Evolutionary conservation across 2,329 filamentous ascomycete species (phyloP).

Genomic region (Cytospora mali): DNA sequence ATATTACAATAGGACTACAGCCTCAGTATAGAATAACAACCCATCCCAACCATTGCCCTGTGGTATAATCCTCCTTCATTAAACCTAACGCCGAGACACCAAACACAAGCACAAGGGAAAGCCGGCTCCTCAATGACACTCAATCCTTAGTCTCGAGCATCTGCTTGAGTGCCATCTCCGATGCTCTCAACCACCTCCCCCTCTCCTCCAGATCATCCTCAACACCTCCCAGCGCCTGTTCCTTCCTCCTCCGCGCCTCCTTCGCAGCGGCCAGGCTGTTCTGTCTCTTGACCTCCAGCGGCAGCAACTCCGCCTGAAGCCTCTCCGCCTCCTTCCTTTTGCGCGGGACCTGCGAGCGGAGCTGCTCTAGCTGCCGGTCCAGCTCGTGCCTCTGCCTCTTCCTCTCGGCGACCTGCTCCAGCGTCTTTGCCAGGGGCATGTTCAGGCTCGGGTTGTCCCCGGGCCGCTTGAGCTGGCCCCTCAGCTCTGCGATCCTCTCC

Average conservation of each 20-base stretch:
- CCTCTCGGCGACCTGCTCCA: constrained; percentile 53
- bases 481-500: constrained; percentile 49
- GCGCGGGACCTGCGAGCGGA: constrained; percentile 63
- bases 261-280: constrained; percentile 68
- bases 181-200: constrained; percentile 73
- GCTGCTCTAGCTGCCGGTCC: constrained; percentile 64
- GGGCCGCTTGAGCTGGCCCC: constrained; percentile 42
- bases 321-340: constrained; percentile 70
- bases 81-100: constrained; percentile 12
- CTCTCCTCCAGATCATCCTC: constrained; percentile 75
- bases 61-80: neutral
- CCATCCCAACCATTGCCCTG: neutral
- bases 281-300: constrained; percentile 67
- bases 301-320: constrained; percentile 67
- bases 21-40: neutral
- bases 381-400: constrained; percentile 57
- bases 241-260: constrained; percentile 70
- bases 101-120: neutral
- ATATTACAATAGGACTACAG: neutral
- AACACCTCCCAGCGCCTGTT: constrained; percentile 65
- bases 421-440: constrained; percentile 60
- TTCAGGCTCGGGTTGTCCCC: constrained; percentile 49
- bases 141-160: constrained; percentile 60
- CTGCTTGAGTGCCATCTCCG: constrained; percentile 64
- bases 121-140: constrained; percentile 3